Evolutionary conservation across 345 rosid genomes (phyloP).

Genomic region (Draba incana): DNA sequence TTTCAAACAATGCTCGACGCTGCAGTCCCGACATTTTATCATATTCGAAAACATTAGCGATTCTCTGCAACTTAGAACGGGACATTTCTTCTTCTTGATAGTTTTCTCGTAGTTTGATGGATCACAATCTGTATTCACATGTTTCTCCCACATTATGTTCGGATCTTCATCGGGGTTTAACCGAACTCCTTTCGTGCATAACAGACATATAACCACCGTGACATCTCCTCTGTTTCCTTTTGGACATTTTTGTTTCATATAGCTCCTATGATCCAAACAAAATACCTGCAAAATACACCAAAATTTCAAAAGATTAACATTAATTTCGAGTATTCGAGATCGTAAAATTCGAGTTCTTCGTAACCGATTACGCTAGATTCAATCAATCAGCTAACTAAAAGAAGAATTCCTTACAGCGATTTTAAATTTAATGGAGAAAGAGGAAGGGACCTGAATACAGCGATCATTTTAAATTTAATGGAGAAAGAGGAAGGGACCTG

Average conservation of each 20-base stretch:
- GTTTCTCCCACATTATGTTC: constrained; percentile 84
- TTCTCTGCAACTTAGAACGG: constrained; percentile 87
- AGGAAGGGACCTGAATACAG: too few relatives aligned
- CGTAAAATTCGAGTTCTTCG: too few relatives aligned
- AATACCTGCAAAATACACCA: too few relatives aligned
- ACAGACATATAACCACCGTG: constrained; percentile 87
- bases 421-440: too few relatives aligned
- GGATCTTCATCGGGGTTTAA: constrained; percentile 81
- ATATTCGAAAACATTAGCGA: constrained; percentile 80
- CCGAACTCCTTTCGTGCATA: constrained; percentile 89
- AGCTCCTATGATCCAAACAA: constrained; percentile 87
- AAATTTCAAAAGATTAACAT: too few relatives aligned
- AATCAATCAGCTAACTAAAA: too few relatives aligned
- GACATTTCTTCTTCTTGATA: constrained; percentile 90
- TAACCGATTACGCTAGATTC: too few relatives aligned
- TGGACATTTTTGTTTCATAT: constrained; percentile 70
- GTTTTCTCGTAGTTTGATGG: constrained; percentile 85
- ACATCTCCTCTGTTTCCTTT: constrained; percentile 76
- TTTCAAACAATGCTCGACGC: constrained; percentile 84
- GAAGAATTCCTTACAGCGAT: too few relatives aligned
- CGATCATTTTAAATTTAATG: too few relatives aligned
- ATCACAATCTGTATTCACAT: constrained; percentile 81
- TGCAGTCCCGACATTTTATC: constrained; percentile 83
- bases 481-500: too few relatives aligned
- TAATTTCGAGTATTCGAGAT: too few relatives aligned